Percentiles rank a stretch among this genome's conserved stretches.
Conservation (phyloP, 352 stramenopile genomes). For the Globisporangium polare region DNA sequence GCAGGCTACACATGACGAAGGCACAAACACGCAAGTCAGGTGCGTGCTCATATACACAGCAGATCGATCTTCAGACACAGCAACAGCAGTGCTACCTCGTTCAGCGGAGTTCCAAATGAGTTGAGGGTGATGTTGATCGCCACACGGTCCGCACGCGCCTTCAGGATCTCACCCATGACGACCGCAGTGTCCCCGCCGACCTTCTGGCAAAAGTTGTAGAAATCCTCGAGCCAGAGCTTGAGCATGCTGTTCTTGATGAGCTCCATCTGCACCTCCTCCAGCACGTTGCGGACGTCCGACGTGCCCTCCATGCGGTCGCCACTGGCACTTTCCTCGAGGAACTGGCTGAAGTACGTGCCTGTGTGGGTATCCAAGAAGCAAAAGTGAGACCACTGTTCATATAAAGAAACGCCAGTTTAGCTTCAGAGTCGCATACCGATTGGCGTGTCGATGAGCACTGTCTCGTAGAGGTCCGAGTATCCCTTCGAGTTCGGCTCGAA, state of each 20-base stretch:
- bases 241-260: constrained; percentile 99
- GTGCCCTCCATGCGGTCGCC: constrained; percentile 82
- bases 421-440: constrained; percentile 63
- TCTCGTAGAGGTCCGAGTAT: constrained; percentile 99
- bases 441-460: constrained; percentile 98
- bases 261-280: constrained; percentile 99
- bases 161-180: constrained; percentile 97
- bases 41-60: background rate
- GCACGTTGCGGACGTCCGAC: constrained; percentile 92
- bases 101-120: constrained; percentile 94
- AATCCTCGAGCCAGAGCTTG: constrained; percentile 96
- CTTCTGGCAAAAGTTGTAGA: constrained; percentile 93
- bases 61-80: background rate
- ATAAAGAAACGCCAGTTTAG: background rate
- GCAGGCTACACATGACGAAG: constrained; percentile 54
- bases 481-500: constrained; percentile 97
- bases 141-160: constrained; percentile 95
- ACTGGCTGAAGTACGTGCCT: constrained; percentile 98
- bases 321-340: constrained; percentile 92
- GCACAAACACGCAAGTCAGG: constrained; percentile 25
- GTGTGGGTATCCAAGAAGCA: background rate
- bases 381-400: background rate
- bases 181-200: constrained; percentile 96
- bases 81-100: constrained; percentile 43
- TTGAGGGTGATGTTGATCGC: constrained; percentile 99